Evolutionary conservation across 2,329 filamentous ascomycete genomes (phyloP), one percentile per base, ranked within the genome.

Genomic region (Ascochyta clinopodiicola): DNA sequence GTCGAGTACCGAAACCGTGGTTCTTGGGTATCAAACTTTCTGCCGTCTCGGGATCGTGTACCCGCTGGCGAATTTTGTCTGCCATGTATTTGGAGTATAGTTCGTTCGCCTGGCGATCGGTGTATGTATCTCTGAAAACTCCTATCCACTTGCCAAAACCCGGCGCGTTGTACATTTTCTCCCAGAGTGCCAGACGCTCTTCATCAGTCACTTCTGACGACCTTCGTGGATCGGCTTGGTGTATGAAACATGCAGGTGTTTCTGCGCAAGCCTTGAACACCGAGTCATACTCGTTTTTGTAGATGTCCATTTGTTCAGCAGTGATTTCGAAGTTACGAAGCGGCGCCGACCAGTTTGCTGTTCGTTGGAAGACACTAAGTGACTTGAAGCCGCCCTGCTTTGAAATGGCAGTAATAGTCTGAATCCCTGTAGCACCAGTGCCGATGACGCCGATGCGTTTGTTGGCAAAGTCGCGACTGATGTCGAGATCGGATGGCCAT

Each of bases 401-500:
- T 3, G 79, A 83, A 75, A 82, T 80, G 31, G 83, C 84, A 57
- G 89, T 86, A 0, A 81, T 79, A 35, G 87, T 79, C 61, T 89
- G 86, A 1, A 88, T 81, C 0, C 85, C 86, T 0, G 84, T 84
- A 0, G 85, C 81, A 1, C 86, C 86, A n/a, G 66, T 67, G 5
- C 86, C 86, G 29, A 89, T 83, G 58, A 88, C 78, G 6, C 82
- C 86, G 36, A 84, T 79, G n/a, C 79, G 78, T 65, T 88, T 88
- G 46, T 79, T 79, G 27, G 77, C 75, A 25, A 85, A 77, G 39
- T 82, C 76, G 27, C 27, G 27, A 12, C 27, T 29, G 27, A 29
- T 29, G 19, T 44, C 75, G 1, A 81, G 75, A 7, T 82, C 73
- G 9, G 83, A 76, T 1, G 85, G 84, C 85, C 84, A 86, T 66